phyloP scores from a whole-genome alignment of 139 green algal species.

The Asterochloris erici region DNA sequence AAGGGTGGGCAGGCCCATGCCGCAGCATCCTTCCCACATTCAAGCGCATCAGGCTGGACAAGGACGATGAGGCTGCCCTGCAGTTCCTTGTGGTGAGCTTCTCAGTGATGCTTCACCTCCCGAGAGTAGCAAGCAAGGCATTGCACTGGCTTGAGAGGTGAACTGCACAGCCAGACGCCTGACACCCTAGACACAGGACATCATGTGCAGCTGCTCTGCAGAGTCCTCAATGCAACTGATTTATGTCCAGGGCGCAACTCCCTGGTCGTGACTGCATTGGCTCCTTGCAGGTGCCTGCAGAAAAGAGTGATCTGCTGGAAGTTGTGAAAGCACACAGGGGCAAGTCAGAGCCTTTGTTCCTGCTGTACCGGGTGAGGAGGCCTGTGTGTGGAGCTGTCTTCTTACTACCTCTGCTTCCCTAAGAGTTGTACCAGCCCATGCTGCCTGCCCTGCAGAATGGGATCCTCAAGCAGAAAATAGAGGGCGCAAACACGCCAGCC shows the following conservation, averaged over 20 bases:
- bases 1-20: slow-evolving; percentile 50
- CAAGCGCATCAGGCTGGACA: slow-evolving; percentile 53
- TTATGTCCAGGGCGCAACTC: not conserved
- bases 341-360: slow-evolving; percentile 58
- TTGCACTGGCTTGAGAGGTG: too few species aligned
- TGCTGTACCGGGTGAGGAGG: slow-evolving; percentile 51
- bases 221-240: not conserved
- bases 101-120: not conserved
- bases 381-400: not conserved
- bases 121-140: too few species aligned
- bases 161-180: not conserved
- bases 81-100: slow-evolving; percentile 46
- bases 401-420: not conserved
- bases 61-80: slow-evolving; percentile 60
- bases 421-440: not conserved
- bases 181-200: not conserved
- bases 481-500: slow-evolving; percentile 50
- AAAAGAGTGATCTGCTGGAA: slow-evolving; percentile 41
- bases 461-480: slow-evolving; percentile 47
- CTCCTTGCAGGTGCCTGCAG: slow-evolving; percentile 33
- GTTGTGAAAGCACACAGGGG: slow-evolving; percentile 39
- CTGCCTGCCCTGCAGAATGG: slow-evolving; percentile 45
- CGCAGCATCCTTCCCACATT: slow-evolving; percentile 59
- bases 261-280: not conserved
- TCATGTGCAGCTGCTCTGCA: not conserved